Conservation (phyloP, 2,329 filamentous ascomycete species). For the Pseudogymnoascus sp. region DNA sequence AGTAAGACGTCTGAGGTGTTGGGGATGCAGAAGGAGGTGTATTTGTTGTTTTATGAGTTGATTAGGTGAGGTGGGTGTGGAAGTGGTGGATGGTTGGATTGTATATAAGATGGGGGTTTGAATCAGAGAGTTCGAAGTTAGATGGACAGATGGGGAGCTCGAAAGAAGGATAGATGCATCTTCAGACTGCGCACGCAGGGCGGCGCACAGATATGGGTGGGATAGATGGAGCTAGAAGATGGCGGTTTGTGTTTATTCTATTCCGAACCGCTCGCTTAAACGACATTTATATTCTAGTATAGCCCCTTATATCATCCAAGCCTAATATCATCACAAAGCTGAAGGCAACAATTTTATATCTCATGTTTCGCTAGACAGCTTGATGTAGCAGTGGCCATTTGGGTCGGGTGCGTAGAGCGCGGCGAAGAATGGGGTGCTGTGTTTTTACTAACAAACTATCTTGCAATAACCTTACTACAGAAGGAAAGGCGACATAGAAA, state of each 20-base stretch:
- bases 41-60: constrained; percentile 91
- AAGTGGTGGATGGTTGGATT: background rate
- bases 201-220: background rate
- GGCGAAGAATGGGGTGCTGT: background rate
- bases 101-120: background rate
- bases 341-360: background rate
- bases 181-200: background rate
- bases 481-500: no score
- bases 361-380: background rate
- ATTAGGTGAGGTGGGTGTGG: constrained; percentile 24
- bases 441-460: background rate
- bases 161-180: background rate
- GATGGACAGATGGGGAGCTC: background rate
- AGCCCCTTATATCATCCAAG: background rate
- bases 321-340: background rate
- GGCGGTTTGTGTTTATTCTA: background rate
- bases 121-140: background rate
- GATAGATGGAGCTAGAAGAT: background rate
- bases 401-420: background rate
- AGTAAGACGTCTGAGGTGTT: constrained; percentile 86
- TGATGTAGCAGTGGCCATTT: background rate
- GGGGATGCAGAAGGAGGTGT: constrained; percentile 91
- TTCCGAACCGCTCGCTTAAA: background rate
- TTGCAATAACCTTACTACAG: no score
- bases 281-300: background rate